These are phyloP conservation scores for Coprinellus micaceus DNA, from an alignment of 768 basidiomycete genomes.

Conservation along the genomic window DNA sequence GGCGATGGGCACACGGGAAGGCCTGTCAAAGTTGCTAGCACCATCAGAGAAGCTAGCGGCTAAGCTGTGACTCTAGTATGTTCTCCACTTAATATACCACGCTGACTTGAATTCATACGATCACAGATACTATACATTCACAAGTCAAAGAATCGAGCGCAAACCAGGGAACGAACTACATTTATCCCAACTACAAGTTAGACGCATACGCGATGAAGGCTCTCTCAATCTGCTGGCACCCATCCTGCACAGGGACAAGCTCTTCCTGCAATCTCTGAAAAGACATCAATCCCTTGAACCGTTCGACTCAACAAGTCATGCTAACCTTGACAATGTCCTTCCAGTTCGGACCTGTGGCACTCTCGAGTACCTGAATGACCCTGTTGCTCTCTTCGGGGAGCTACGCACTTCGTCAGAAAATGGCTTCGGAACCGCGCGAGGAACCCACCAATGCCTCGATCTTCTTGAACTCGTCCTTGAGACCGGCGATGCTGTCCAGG, in stretches of 20 bases:
- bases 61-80: constrained; percentile 16
- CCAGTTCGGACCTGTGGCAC: neutral
- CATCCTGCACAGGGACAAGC: neutral
- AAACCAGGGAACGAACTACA: no score
- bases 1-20: constrained; percentile 35
- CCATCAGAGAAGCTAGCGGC: neutral
- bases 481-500: neutral
- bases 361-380: neutral
- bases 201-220: neutral
- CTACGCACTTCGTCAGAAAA: neutral
- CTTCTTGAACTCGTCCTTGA: neutral
- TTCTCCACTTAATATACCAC: no score
- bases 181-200: no score
- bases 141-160: no score
- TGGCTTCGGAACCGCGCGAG: neutral
- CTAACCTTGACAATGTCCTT: neutral
- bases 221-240: neutral
- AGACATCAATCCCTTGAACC: neutral
- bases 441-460: neutral
- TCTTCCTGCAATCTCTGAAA: neutral
- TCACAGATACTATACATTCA: no score
- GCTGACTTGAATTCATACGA: no score
- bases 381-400: neutral
- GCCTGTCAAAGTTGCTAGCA: constrained; percentile 39
- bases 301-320: neutral